A percentile compares a stretch with the other conserved stretches of the same genome.
phyloP scores from a whole-genome alignment of 2,329 filamentous ascomycete species.

The Leptographium flavum region DNA sequence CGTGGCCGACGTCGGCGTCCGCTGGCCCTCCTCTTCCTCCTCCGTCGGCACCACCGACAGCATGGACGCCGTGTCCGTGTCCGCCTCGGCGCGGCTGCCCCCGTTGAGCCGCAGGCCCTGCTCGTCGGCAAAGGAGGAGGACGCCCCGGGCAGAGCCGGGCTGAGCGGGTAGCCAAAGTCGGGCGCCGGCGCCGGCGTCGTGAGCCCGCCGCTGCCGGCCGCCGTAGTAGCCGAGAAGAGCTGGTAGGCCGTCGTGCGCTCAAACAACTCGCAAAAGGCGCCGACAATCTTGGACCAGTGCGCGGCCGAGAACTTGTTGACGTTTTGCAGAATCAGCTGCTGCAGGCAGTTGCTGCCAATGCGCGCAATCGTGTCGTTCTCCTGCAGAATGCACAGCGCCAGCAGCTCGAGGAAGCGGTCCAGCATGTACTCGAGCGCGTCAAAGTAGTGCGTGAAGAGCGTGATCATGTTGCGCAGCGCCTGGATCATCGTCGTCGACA shows the following conservation, averaged over 20 bases:
- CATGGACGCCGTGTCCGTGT: conserved; percentile 17
- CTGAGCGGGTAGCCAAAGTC: conserved; percentile 32
- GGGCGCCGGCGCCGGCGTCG: conserved; percentile 36
- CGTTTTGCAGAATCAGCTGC: conserved; percentile 91
- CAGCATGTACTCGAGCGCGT: conserved; percentile 91
- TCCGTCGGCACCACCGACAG: conserved; percentile 15
- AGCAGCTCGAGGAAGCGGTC: conserved; percentile 92
- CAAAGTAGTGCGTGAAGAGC: conserved; percentile 97
- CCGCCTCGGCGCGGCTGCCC: conserved; percentile 25
- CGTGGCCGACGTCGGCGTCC: conserved; percentile 12
- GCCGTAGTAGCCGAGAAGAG: conserved; percentile 72
- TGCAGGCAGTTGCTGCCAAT: conserved; percentile 98
- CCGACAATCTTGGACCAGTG: conserved; percentile 95
- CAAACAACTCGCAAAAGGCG: conserved; percentile 91
- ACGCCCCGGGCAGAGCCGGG: conserved; percentile 15
- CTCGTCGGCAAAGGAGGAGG: conserved; percentile 25
- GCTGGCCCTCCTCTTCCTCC: conserved; percentile 21
- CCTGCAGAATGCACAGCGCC: conserved; percentile 93
- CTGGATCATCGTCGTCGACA: conserved; percentile 99
- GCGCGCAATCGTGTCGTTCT: conserved; percentile 94
- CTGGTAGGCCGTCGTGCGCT: conserved; percentile 85
- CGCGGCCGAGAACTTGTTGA: conserved; percentile 71
- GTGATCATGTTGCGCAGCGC: conserved; percentile 96
- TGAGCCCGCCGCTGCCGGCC: conserved; percentile 27
- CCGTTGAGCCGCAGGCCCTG: conserved; percentile 50